A percentile compares a stretch with the other conserved stretches of the same genome.
Conservation (phyloP, 768 basidiomycete species). For the Cyclocybe aegerita region DNA sequence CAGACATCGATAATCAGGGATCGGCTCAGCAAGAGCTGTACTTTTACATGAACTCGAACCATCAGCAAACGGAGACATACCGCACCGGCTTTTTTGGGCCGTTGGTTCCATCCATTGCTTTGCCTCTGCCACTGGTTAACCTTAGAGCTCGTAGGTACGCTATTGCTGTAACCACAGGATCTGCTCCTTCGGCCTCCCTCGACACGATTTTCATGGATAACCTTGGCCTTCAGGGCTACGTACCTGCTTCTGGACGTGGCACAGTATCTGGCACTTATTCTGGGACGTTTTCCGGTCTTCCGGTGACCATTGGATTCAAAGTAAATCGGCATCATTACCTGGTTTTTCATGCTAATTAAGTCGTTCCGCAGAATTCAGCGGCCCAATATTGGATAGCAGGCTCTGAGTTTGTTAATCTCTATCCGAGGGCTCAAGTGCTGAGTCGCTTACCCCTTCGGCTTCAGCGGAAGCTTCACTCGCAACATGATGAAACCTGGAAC, state of each 20-base stretch:
- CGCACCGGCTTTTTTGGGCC: constrained; percentile 50
- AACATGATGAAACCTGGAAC: constrained; percentile 49
- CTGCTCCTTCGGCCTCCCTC: constrained; percentile 38
- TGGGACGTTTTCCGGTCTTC: constrained; percentile 37
- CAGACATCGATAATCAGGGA: constrained; percentile 50
- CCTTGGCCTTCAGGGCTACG: constrained; percentile 43
- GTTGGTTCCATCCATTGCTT: constrained; percentile 17
- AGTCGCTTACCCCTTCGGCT: neutral
- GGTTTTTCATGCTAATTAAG: neutral
- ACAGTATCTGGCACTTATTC: constrained; percentile 42
- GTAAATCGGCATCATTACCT: constrained; percentile 13
- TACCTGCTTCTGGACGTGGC: constrained; percentile 42
- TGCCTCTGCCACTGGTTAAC: neutral
- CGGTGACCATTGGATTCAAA: constrained; percentile 43
- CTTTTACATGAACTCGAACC: constrained; percentile 48
- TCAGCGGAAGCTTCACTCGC: constrained; percentile 40
- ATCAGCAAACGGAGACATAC: constrained; percentile 44
- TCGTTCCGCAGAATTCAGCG: constrained; percentile 31
- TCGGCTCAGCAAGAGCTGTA: constrained; percentile 47
- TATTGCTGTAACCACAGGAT: constrained; percentile 40
- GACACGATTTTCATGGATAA: constrained; percentile 44
- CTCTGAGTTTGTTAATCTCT: constrained; percentile 29
- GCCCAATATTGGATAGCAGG: constrained; percentile 48
- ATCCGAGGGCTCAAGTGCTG: neutral
- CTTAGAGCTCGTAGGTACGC: constrained; percentile 31